Percentiles rank a stretch among this genome's conserved stretches.
phyloP scores from a whole-genome alignment of 2,329 filamentous ascomycete genomes.

The Paramyrothecium sp. region DNA sequence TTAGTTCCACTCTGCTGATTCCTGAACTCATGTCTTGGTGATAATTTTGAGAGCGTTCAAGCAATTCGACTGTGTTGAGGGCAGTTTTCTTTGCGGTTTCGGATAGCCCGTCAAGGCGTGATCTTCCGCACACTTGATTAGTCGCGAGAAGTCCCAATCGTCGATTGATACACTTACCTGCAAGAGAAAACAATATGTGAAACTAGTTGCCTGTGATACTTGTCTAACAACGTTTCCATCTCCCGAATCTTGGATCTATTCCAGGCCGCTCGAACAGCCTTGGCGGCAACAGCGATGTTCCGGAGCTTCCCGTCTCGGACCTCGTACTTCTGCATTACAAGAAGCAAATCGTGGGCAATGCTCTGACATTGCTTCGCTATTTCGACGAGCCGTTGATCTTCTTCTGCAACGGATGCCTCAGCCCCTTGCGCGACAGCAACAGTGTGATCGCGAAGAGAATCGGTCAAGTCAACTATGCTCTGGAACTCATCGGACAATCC shows the following conservation, averaged over 20 bases:
- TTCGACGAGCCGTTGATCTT: background rate
- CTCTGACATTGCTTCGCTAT: background rate
- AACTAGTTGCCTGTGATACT: background rate
- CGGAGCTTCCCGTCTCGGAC: background rate
- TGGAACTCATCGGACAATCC: background rate
- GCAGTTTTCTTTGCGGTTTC: background rate
- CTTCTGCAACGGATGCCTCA: background rate
- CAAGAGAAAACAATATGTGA: background rate
- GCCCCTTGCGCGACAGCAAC: background rate
- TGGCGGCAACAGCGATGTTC: background rate
- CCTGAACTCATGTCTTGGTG: background rate
- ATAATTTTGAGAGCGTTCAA: background rate
- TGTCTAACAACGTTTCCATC: background rate
- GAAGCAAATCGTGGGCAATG: background rate
- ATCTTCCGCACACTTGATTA: background rate
- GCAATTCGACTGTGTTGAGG: background rate
- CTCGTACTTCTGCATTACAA: background rate
- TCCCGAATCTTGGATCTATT: background rate
- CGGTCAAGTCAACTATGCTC: background rate
- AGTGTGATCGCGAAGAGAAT: background rate
- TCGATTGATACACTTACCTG: background rate
- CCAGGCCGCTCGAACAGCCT: background rate
- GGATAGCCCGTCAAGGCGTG: background rate
- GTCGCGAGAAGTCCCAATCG: background rate
- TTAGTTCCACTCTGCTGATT: background rate